Base-by-base conservation (phyloP, 2,329 filamentous ascomycete species). In the Intubia oerlemansii region DNA sequence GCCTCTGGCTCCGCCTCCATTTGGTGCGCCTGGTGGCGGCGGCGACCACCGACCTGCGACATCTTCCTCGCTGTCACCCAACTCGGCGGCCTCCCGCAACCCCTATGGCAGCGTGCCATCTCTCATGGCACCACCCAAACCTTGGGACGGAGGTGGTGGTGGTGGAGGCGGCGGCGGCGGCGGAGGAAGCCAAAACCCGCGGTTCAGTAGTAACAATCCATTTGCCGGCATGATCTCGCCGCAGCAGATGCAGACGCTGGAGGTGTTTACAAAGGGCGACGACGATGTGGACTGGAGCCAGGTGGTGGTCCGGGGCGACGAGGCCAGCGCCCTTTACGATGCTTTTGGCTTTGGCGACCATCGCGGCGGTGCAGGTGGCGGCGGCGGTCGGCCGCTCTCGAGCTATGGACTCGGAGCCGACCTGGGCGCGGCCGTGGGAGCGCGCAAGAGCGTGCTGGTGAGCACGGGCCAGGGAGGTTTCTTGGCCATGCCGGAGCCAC, bases 141-240 rank as follows among this genome's bases (percentile, higher is more conserved):
- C 40, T 17, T 43, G 40, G 36, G 36, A 33, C 21, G 27, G 32
- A 4, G 26, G 25, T 10, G 17, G 8, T 10, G 10, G 18, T 10
- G 10, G 18, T 10, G 10, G 10, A 6, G 18, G 7, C 6, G 10
- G 10, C 18, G 10, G 10, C 18, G 10, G 17, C 17, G 13, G 13
- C 9, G 12, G 12, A 16, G 25, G 39, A 31, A 33, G 40, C 25
- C n/a, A n/a, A n/a, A 47, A 47, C 32, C 46, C 42, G 10, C 59
- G 63, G 6, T 64, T 68, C 46, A 66, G 62, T 43, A 67, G 63
- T 35, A 69, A 68, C 44, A 69, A 69, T 38, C 63, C 63, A 2
- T 67, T 66, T 36, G 61, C 57, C 3, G 42, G 53, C 2, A 40
- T 47, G 21, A 36, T 46, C 30, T 34, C 38, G 28, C 35, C 38